These are phyloP conservation scores for Fusarium sp. DNA, from an alignment of 2,329 filamentous ascomycete species.

Conservation along the genomic window DNA sequence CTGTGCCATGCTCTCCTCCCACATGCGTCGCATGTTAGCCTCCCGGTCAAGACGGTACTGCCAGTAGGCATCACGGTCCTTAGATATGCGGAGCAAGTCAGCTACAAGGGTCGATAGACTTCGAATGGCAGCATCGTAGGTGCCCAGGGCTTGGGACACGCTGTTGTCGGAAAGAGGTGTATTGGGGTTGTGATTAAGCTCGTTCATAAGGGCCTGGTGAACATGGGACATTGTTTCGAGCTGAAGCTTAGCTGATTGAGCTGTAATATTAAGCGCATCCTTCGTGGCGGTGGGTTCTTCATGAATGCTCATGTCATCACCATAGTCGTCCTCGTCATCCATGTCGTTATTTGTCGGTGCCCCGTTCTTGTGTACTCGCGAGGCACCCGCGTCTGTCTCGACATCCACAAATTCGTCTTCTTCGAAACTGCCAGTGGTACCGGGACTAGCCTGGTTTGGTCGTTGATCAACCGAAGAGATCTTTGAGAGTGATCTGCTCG, in stretches of 20 bases:
- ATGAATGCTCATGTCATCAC: slow-evolving; percentile 79
- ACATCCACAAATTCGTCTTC: slow-evolving; percentile 66
- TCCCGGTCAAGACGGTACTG: slow-evolving; percentile 94
- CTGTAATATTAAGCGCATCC: slow-evolving; percentile 96
- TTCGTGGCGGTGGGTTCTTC: slow-evolving; percentile 81
- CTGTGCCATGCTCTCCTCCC: slow-evolving; percentile 99
- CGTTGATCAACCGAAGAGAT: slow-evolving; percentile 49
- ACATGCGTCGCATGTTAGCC: slow-evolving; percentile 90
- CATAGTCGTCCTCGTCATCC: slow-evolving; percentile 83
- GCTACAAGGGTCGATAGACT: slow-evolving; percentile 87
- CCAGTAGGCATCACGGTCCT: slow-evolving; percentile 96
- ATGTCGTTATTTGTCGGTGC: slow-evolving; percentile 55
- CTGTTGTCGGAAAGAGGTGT: slow-evolving; percentile 81
- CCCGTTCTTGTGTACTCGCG: slow-evolving; percentile 53
- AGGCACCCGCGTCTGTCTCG: slow-evolving; percentile 58
- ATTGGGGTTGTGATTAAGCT: slow-evolving; percentile 74
- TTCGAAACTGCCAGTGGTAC: slow-evolving; percentile 62
- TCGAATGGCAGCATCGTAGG: slow-evolving; percentile 90
- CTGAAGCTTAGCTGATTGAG: slow-evolving; percentile 92
- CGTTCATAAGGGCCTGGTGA: slow-evolving; percentile 80
- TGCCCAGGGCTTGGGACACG: slow-evolving; percentile 80
- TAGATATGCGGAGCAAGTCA: slow-evolving; percentile 90
- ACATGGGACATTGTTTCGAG: slow-evolving; percentile 91
- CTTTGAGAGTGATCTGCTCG: slow-evolving; percentile 48
- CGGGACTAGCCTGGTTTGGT: slow-evolving; percentile 55